A percentile compares a stretch with the other conserved stretches of the same genome.
These are phyloP conservation scores for Boletus eberwhitei DNA, from an alignment of 768 basidiomycete species.

Conservation along the genomic window DNA sequence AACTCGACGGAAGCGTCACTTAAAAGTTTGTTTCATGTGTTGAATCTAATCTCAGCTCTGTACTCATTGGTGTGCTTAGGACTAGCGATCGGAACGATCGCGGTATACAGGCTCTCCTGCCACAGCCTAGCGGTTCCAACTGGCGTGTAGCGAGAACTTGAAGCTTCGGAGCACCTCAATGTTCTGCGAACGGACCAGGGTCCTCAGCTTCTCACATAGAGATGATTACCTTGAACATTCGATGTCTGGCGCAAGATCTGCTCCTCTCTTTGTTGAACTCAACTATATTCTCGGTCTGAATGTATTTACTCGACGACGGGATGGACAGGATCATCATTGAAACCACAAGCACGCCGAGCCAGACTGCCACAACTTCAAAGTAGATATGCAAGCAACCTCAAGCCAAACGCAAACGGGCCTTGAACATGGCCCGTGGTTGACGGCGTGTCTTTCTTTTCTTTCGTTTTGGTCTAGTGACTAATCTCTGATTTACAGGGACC, in stretches of 20 bases:
- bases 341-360: too few relatives aligned
- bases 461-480: neutral
- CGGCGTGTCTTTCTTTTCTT: neutral
- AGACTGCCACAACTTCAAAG: too few relatives aligned
- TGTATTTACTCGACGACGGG: too few relatives aligned
- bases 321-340: too few relatives aligned
- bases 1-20: neutral
- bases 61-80: neutral
- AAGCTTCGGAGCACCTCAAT: neutral
- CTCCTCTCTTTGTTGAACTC: neutral
- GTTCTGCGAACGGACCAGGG: too few relatives aligned
- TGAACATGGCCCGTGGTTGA: too few relatives aligned
- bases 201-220: too few relatives aligned
- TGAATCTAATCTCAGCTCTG: neutral
- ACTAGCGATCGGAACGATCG: neutral
- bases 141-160: neutral
- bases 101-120: too few relatives aligned
- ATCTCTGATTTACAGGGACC: neutral
- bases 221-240: too few relatives aligned
- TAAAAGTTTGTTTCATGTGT: neutral
- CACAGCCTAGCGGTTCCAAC: too few relatives aligned
- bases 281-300: neutral
- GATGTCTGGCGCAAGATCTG: neutral
- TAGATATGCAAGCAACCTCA: too few relatives aligned
- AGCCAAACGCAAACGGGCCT: neutral